A percentile compares a stretch with the other conserved stretches of the same genome.
Evolutionary conservation across 2,329 filamentous ascomycete species (phyloP).

Genomic region (Alternaria postmessia): DNA sequence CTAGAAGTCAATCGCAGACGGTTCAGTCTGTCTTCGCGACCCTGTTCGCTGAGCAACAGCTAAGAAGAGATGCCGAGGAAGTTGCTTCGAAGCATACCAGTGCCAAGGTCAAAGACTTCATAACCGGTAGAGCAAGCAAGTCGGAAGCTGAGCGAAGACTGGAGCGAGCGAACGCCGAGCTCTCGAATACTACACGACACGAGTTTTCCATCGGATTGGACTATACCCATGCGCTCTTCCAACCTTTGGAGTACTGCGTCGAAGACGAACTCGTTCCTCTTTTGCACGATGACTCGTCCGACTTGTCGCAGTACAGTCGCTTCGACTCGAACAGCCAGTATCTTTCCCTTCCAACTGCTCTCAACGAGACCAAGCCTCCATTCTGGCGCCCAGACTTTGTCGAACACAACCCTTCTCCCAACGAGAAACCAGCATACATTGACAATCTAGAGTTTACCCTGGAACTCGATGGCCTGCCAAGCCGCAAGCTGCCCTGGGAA

Average conservation of each 20-base stretch:
- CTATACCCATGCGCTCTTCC: slow-evolving; percentile 60
- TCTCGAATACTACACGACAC: slow-evolving; percentile 50
- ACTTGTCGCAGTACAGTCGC: slow-evolving; percentile 48
- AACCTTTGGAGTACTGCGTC: slow-evolving; percentile 38
- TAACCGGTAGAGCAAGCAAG: slow-evolving; percentile 43
- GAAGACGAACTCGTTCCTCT: slow-evolving; percentile 40
- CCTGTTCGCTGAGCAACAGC: slow-evolving; percentile 64
- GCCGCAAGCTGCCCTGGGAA: slow-evolving; percentile 54
- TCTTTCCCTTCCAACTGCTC: slow-evolving; percentile 51
- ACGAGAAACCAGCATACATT: slow-evolving; percentile 42
- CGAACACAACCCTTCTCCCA: slow-evolving; percentile 37
- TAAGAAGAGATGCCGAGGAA: slow-evolving; percentile 54
- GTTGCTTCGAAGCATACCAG: slow-evolving; percentile 13
- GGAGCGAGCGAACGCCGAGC: slow-evolving; percentile 29
- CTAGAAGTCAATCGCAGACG: slow-evolving; percentile 39
- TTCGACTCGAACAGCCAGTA: slow-evolving; percentile 38
- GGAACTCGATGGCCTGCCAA: slow-evolving; percentile 54
- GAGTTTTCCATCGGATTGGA: slow-evolving; percentile 63
- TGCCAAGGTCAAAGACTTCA: slow-evolving; percentile 26
- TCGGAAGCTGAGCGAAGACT: slow-evolving; percentile 44
- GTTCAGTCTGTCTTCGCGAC: slow-evolving; percentile 59
- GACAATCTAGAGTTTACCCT: slow-evolving; percentile 35
- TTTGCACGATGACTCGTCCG: slow-evolving; percentile 44
- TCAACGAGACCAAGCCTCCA: slow-evolving; percentile 37
- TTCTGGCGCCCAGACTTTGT: slow-evolving; percentile 42